These are phyloP conservation scores for Selenicereus undatus DNA, from an alignment of 148 eudicot species.

Conservation along the genomic window DNA sequence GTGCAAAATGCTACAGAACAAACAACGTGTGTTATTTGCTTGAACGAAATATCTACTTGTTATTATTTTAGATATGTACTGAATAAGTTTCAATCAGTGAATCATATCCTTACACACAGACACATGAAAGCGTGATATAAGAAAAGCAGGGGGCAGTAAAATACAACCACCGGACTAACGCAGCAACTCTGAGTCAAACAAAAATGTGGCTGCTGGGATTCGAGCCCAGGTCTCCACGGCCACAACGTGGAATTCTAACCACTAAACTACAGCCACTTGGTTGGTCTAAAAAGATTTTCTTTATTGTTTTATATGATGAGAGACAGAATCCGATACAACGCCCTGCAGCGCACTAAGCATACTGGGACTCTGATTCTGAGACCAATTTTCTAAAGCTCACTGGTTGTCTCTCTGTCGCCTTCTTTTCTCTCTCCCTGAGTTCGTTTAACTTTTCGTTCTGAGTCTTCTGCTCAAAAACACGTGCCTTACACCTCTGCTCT, in stretches of 20 bases:
- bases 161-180: too few relatives aligned
- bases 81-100: too few relatives aligned
- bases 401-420: neutral
- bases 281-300: neutral
- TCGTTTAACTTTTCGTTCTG: neutral
- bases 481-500: neutral
- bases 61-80: too few relatives aligned
- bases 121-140: too few relatives aligned
- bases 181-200: too few relatives aligned
- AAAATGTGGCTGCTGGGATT: neutral
- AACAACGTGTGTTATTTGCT: too few relatives aligned
- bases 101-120: too few relatives aligned
- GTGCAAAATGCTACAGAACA: too few relatives aligned
- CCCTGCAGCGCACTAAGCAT: neutral
- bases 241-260: neutral
- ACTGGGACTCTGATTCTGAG: neutral
- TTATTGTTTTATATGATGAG: neutral
- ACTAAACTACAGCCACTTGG: neutral
- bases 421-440: too few relatives aligned
- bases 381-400: neutral
- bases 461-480: neutral
- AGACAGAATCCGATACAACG: neutral
- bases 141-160: too few relatives aligned
- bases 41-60: too few relatives aligned
- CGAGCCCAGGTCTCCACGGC: constrained; percentile 2